A percentile compares a stretch with the other conserved stretches of the same genome.
Conservation (phyloP, 768 basidiomycete genomes). For the Tricholoma hemisulphureum region DNA sequence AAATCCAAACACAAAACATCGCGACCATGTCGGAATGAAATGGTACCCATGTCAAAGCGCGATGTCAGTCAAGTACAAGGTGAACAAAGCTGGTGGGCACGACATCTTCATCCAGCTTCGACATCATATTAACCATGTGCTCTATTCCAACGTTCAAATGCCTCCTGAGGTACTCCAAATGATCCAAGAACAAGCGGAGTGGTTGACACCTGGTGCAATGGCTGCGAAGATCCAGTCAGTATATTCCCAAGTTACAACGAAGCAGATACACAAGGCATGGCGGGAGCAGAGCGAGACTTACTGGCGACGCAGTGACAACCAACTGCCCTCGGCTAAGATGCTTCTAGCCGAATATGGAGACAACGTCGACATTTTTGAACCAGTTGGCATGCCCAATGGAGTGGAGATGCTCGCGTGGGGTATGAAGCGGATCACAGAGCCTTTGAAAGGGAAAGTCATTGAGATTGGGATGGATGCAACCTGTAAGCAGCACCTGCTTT, state of each 20-base stretch:
- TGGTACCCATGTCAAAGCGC: conserved; percentile 20
- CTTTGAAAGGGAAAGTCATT: background rate
- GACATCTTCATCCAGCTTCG: background rate
- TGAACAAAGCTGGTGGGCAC: background rate
- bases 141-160: conserved; percentile 23
- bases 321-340: conserved; percentile 20
- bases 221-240: conserved; percentile 31
- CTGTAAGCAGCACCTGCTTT: background rate
- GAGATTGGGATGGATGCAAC: conserved; percentile 4
- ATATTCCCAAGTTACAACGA: conserved; percentile 23
- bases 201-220: conserved; percentile 23
- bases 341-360: conserved; percentile 20
- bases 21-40: conserved; percentile 25
- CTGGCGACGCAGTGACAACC: conserved; percentile 21
- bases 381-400: conserved; percentile 15
- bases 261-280: conserved; percentile 28
- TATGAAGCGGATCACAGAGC: background rate
- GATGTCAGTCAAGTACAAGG: background rate
- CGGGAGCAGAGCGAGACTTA: conserved; percentile 21
- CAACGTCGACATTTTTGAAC: conserved; percentile 22
- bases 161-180: conserved; percentile 19
- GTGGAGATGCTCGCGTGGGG: conserved; percentile 25
- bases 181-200: conserved; percentile 21
- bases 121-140: conserved; percentile 10
- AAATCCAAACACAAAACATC: conserved; percentile 17